phyloP scores from a whole-genome alignment of 1,139 yeast species.

The Kurtzmaniella quercitrusa region DNA sequence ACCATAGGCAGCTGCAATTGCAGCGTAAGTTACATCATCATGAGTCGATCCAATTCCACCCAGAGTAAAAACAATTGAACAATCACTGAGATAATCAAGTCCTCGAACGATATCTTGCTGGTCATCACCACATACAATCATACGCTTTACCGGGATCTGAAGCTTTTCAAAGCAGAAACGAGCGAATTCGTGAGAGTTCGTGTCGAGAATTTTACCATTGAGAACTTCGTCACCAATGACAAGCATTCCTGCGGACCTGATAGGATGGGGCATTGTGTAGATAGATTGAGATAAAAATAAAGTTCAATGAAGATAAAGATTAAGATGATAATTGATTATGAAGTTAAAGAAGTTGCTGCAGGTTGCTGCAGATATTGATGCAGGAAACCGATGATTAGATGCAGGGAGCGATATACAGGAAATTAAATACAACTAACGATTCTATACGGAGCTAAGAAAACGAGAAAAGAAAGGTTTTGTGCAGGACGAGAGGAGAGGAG shows the following conservation, averaged over 20 bases:
- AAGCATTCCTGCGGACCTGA: constrained; percentile 39
- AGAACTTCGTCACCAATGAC: constrained; percentile 87
- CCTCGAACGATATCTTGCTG: constrained; percentile 58
- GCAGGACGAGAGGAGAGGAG: no score
- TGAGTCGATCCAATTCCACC: constrained; percentile 92
- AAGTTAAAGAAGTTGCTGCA: no score
- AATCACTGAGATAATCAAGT: constrained; percentile 40
- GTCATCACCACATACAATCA: constrained; percentile 77
- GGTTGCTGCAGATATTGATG: no score
- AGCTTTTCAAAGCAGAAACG: constrained; percentile 56
- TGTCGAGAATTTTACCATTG: constrained; percentile 81
- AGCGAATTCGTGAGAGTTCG: constrained; percentile 72
- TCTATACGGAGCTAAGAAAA: no score
- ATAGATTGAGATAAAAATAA: neutral
- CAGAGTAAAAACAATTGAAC: constrained; percentile 71
- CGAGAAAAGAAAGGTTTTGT: no score
- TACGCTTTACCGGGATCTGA: constrained; percentile 62
- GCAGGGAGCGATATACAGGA: no score
- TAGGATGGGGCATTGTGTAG: constrained; percentile 6
- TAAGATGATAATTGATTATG: no score
- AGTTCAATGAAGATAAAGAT: no score
- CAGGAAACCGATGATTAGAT: no score
- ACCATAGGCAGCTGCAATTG: constrained; percentile 59
- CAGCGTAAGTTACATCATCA: constrained; percentile 79
- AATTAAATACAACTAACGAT: no score